Percentiles rank a stretch among this genome's conserved stretches.
Evolutionary conservation across 768 basidiomycete genomes (phyloP).

Genomic region (Melanogaster broomeanus): DNA sequence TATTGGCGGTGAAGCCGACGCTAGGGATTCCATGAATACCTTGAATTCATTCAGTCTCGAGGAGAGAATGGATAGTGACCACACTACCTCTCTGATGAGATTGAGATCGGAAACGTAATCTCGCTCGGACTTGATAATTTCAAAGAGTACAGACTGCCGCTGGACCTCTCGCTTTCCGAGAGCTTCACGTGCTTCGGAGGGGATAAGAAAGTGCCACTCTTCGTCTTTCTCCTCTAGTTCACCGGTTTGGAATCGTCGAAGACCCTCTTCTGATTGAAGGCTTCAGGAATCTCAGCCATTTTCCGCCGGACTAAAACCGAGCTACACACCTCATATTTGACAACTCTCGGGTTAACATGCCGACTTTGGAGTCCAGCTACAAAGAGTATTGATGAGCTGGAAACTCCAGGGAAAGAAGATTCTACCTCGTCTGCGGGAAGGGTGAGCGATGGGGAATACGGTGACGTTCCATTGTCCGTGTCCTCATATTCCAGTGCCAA

Average conservation of each 20-base stretch:
- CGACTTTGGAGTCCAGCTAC: conserved; percentile 28
- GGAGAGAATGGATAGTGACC: background rate
- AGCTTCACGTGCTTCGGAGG: conserved; percentile 65
- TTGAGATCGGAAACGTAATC: conserved; percentile 86
- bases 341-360: conserved; percentile 34
- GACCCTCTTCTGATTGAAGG: conserved; percentile 60
- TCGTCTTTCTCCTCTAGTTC: conserved; percentile 66
- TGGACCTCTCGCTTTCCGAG: conserved; percentile 79
- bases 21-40: conserved; percentile 75
- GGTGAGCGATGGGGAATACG: conserved; percentile 35
- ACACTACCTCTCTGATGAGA: conserved; percentile 60
- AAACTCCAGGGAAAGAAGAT: conserved; percentile 27
- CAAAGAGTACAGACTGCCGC: conserved; percentile 85
- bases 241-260: conserved; percentile 69
- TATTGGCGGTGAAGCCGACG: conserved; percentile 62
- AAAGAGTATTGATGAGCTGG: conserved; percentile 6
- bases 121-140: conserved; percentile 86
- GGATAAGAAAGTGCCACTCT: conserved; percentile 84
- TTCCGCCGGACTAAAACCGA: background rate
- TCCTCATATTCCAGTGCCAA: conserved; percentile 14
- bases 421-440: conserved; percentile 41
- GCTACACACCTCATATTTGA: conserved; percentile 42
- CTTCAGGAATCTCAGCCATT: conserved; percentile 36
- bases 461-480: conserved; percentile 28
- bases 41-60: conserved; percentile 27